Evolutionary conservation across 1,284 basidiomycete species (phyloP).

Genomic region (Amylostereum chailletii): DNA sequence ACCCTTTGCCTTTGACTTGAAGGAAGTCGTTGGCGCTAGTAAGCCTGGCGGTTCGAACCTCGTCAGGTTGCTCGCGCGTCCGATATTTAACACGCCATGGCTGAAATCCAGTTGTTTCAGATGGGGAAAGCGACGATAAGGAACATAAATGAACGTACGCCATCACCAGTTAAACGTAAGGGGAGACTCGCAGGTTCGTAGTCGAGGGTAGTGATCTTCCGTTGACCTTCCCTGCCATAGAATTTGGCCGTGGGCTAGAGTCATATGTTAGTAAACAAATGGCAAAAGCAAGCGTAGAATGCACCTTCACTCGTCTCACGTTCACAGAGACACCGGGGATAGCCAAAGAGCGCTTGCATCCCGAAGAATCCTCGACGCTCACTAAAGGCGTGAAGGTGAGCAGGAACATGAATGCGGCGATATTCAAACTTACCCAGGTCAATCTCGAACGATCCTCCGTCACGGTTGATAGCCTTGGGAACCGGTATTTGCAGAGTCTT

Average conservation of each 20-base stretch:
- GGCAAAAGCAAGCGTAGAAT: conserved; percentile 11
- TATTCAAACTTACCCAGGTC: conserved; percentile 48
- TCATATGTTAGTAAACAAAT: background rate
- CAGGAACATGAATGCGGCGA: background rate
- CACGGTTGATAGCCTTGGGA: conserved; percentile 54
- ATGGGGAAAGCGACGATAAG: background rate
- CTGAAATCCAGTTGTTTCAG: conserved; percentile 26
- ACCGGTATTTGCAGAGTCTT: conserved; percentile 61
- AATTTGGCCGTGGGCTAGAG: conserved; percentile 80
- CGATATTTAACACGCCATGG: conserved; percentile 83
- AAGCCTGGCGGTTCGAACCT: conserved; percentile 37
- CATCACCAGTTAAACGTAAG: conserved; percentile 79
- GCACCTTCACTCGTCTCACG: conserved; percentile 76
- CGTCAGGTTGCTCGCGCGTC: conserved; percentile 38
- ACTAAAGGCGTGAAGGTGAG: conserved; percentile 30
- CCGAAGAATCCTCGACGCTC: conserved; percentile 83
- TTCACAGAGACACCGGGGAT: conserved; percentile 81
- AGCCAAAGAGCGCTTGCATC: conserved; percentile 74
- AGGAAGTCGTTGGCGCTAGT: conserved; percentile 66
- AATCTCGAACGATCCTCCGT: conserved; percentile 76
- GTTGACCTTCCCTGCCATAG: conserved; percentile 52
- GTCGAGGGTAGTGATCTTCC: conserved; percentile 66
- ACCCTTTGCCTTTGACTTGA: conserved; percentile 59
- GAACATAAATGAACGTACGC: conserved; percentile 38
- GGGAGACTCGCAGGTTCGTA: conserved; percentile 68